These are phyloP conservation scores for Neoboletus subvelutipes DNA, from an alignment of 768 basidiomycete genomes.

Conservation along the genomic window DNA sequence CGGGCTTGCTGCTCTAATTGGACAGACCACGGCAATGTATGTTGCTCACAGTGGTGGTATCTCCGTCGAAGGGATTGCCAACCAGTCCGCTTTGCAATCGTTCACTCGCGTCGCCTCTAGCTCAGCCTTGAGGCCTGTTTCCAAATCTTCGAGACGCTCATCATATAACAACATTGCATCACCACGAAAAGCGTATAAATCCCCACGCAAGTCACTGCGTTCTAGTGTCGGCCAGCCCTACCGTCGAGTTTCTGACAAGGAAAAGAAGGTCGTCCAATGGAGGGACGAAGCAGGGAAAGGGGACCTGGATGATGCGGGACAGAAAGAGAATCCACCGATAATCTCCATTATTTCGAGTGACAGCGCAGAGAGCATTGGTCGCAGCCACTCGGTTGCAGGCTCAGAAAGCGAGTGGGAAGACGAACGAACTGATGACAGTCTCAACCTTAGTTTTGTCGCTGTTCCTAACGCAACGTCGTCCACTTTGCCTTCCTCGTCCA, in stretches of 20 bases:
- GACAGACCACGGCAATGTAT: conserved; percentile 65
- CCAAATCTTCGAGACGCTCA: conserved; percentile 42
- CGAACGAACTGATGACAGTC: conserved; percentile 79
- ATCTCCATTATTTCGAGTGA: conserved; percentile 38
- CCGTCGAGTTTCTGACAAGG: conserved; percentile 62
- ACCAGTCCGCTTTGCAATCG: conserved; percentile 41
- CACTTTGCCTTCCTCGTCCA: conserved; percentile 40
- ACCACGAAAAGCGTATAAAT: conserved; percentile 52
- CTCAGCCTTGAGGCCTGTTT: conserved; percentile 47
- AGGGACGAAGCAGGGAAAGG: conserved; percentile 84
- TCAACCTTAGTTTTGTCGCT: conserved; percentile 54
- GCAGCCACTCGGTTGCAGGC: conserved; percentile 48
- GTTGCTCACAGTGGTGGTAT: conserved; percentile 35
- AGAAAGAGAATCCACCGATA: conserved; percentile 22
- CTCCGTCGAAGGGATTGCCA: conserved; percentile 49
- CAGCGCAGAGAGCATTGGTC: conserved; percentile 32
- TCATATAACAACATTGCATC: conserved; percentile 42
- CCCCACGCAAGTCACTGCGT: conserved; percentile 74
- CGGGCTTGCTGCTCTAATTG: conserved; percentile 63
- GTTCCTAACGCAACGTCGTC: conserved; percentile 18
- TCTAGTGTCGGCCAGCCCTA: conserved; percentile 62
- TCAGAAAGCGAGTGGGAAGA: conserved; percentile 92
- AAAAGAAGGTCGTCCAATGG: conserved; percentile 84
- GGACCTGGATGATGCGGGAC: conserved; percentile 63
- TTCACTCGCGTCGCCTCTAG: conserved; percentile 48